Base-by-base conservation (phyloP, 805 yeast species). In the Pichia exigua region DNA sequence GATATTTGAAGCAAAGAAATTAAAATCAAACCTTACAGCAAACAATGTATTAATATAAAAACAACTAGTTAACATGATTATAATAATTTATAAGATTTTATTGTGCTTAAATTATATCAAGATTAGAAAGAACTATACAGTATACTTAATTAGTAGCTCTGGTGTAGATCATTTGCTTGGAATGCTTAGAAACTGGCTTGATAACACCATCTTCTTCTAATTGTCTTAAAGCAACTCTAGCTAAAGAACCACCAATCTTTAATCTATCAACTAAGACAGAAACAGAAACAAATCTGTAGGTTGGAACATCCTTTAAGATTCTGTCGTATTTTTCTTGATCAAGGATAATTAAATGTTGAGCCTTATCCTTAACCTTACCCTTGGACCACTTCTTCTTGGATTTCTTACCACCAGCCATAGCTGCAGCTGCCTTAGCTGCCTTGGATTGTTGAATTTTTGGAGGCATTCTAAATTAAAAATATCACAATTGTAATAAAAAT, bases 331-430 rank as follows among this genome's bases (percentile, higher is more conserved):
- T 88, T 67, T 94, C 95, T 82, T 94, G 97, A 78, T 94, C 99
- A 71, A 94, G 82, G 75, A 87, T 80, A 71, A 94, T 91, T 73
- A 90, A 84, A 84, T 94, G 99, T 76, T 88, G 92, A 69, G 99
- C 98, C 95, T 87, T 92, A 81, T 94, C 99, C 91, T 95, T 94
- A 77, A 90, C 96, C 85, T 95, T 90, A 79, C 97, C 97, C 85
- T 92, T 91, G 87, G 95, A 87, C 99, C 98, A 94, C 96, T 94
- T 94, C 95, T 94, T 92, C 90, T 94, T 94, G 78, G 96, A 89
- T 75, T 92, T 90, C 87, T 91, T 91, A 85, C 97, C 96, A 87
- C 97, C 97, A 76, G 97, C 97, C 85, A 89, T 82, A 77, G 97
- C 98, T 82, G 98, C 98, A 73, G 98, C 97, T 73, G 97, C 97